Conservation (phyloP, 306 rosid genomes). For the Trifolium fragiferum region DNA sequence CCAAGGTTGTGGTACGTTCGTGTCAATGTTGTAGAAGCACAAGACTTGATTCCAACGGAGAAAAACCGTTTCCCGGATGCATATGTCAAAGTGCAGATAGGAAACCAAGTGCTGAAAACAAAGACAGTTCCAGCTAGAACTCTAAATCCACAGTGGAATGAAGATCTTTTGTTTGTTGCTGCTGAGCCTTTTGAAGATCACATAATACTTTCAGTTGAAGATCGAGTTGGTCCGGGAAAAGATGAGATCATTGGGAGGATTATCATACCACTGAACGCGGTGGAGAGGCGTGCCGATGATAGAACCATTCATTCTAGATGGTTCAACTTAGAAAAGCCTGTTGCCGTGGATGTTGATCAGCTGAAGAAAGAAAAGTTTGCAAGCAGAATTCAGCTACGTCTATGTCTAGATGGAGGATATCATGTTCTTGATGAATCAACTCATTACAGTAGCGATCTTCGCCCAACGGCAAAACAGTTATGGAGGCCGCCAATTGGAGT, state of each 20-base stretch:
- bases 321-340: slow-evolving; percentile 56
- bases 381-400: slow-evolving; percentile 52
- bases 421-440: slow-evolving; percentile 61
- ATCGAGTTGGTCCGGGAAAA: slow-evolving; percentile 53
- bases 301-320: slow-evolving; percentile 56
- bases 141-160: slow-evolving; percentile 54
- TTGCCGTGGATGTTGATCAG: slow-evolving; percentile 54
- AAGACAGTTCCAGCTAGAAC: slow-evolving; percentile 52
- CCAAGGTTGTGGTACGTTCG: slow-evolving; percentile 83
- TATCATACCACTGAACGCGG: slow-evolving; percentile 42
- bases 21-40: slow-evolving; percentile 62
- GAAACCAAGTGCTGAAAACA: slow-evolving; percentile 58
- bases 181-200: slow-evolving; percentile 64
- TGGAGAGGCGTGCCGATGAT: slow-evolving; percentile 60
- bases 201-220: slow-evolving; percentile 49
- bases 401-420: slow-evolving; percentile 57
- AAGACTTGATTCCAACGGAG: slow-evolving; percentile 56
- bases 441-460: slow-evolving; percentile 58
- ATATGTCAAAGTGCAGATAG: slow-evolving; percentile 52
- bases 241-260: slow-evolving; percentile 59
- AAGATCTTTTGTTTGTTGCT: slow-evolving; percentile 57
- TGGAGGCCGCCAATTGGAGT: slow-evolving; percentile 57
- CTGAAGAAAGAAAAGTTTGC: slow-evolving; percentile 54
- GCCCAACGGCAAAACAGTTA: slow-evolving; percentile 56
- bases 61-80: slow-evolving; percentile 54